These are phyloP conservation scores for Beauveria asiatica DNA, from an alignment of 2,329 filamentous ascomycete genomes.

Conservation along the genomic window DNA sequence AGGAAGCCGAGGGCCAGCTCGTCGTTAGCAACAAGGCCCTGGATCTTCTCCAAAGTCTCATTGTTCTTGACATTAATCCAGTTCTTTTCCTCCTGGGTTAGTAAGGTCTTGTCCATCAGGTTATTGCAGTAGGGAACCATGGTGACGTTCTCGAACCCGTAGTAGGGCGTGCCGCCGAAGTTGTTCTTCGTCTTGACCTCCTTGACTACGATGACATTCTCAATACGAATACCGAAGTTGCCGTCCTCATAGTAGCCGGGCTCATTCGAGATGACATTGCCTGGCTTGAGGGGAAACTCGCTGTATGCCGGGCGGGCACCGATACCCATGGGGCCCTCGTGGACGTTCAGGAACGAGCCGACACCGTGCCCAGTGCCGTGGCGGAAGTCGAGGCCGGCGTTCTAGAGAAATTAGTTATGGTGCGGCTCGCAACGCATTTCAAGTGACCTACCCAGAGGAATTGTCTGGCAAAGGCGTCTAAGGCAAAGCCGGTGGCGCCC, in stretches of 20 bases:
- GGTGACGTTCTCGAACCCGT: conserved; percentile 94
- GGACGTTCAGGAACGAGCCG: conserved; percentile 90
- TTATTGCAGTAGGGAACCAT: conserved; percentile 93
- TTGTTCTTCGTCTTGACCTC: conserved; percentile 80
- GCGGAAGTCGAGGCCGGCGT: conserved; percentile 79
- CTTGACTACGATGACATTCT: conserved; percentile 87
- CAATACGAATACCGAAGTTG: conserved; percentile 87
- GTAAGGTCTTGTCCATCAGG: conserved; percentile 64
- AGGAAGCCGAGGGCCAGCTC: conserved; percentile 69
- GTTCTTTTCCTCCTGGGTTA: conserved; percentile 65
- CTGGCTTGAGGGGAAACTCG: conserved; percentile 80
- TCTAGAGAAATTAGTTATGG: conserved; percentile 21
- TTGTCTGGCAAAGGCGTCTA: conserved; percentile 83
- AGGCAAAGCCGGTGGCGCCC: conserved; percentile 84
- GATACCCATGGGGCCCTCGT: conserved; percentile 94
- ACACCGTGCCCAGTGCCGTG: conserved; percentile 96
- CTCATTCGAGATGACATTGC: conserved; percentile 93
- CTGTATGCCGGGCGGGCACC: conserved; percentile 86
- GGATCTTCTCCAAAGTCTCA: conserved; percentile 76
- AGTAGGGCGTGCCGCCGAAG: conserved; percentile 88
- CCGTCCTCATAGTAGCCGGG: conserved; percentile 97
- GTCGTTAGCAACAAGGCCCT: conserved; percentile 65
- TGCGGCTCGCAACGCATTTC: background rate
- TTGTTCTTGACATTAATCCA: conserved; percentile 85
- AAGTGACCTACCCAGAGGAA: conserved; percentile 66